Evolutionary conservation across 345 rosid genomes (phyloP), one percentile per base, ranked within the genome.

Genomic region (Hibiscus mutabilis): DNA sequence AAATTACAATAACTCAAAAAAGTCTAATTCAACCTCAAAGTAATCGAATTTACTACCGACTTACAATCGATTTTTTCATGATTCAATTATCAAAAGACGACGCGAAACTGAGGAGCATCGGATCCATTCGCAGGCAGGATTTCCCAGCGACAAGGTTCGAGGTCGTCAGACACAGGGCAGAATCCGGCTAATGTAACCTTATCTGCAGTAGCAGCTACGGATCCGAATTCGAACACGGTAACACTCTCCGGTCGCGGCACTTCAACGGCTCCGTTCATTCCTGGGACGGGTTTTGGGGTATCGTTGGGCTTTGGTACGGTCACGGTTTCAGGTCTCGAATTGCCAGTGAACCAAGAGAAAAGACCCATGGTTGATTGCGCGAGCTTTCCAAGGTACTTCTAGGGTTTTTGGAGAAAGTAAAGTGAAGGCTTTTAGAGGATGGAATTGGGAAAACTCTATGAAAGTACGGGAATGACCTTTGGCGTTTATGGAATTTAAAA

Each of bases 81-180:
- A 66, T 87, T 42, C 46, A 42, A 42, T 42, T 11, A 2, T 49
- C 83, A 91, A 74, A 94, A 94, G 62, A 91, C 96, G 40, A 91
- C 90, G 65, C 98, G 97, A 79, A 94, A 91, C 82, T 88, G 96
- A 1, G 96, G 98, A 4, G 95, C 96, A 71, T 90, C 89, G 65
- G 85, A 75, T 2, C 79, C 91, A 66, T 68, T 82, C 2, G 96
- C 91, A 13, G 97, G 93, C 6, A 87, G 73, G 81, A 94, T 84
- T 75, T 86, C 92, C 98, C 97, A 91, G 49, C 91, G 93, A 80
- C 97, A 94, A 27, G 97, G 98, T 71, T 91, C 95, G 73, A 94
- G 93, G 18, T 94, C 95, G 33, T 94, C 95, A 59, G 97, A 91
- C 6, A 94, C 97, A 6, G 98, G 96, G 61, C 96, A 94, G 79